Evolutionary conservation across 2,329 filamentous ascomycete genomes (phyloP).

Genomic region (Ophiostoma quercus): DNA sequence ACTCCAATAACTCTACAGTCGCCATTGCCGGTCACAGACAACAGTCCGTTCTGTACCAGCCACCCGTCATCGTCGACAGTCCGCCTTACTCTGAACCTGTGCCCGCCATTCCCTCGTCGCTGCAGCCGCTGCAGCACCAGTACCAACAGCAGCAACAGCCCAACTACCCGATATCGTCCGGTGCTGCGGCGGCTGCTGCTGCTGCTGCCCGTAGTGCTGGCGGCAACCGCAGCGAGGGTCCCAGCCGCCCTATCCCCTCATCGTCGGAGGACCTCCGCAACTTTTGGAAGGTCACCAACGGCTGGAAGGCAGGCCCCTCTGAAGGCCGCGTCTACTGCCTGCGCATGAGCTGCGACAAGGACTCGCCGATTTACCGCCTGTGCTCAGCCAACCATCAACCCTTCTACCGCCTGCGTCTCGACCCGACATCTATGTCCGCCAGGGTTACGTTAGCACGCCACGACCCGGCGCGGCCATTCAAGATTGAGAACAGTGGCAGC

Average conservation of each 20-base stretch:
- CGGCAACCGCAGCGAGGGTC: background rate
- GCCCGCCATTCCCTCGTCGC: background rate
- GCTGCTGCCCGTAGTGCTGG: background rate
- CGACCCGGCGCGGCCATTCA: constrained; percentile 56
- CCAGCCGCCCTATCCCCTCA: constrained; percentile 44
- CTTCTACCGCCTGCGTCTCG: constrained; percentile 61
- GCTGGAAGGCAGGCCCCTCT: constrained; percentile 57
- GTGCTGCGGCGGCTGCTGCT: background rate
- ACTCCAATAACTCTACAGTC: background rate
- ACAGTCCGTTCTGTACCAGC: background rate
- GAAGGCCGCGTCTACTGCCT: constrained; percentile 58
- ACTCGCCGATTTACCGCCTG: constrained; percentile 62
- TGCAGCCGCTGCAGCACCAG: constrained; percentile 10
- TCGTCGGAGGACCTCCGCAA: constrained; percentile 58
- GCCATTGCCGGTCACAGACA: background rate
- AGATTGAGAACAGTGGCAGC: constrained; percentile 34
- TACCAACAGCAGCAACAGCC: constrained; percentile 25
- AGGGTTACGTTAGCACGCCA: constrained; percentile 55
- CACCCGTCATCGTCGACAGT: background rate
- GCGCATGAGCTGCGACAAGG: constrained; percentile 50
- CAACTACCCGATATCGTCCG: background rate
- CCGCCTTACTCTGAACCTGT: background rate
- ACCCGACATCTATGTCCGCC: constrained; percentile 59
- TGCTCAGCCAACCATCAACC: constrained; percentile 57
- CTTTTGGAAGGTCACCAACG: constrained; percentile 65